These are phyloP conservation scores for Chlamydomonas reinhardtii DNA, from an alignment of 163 green algal genomes.

Conservation along the genomic window DNA sequence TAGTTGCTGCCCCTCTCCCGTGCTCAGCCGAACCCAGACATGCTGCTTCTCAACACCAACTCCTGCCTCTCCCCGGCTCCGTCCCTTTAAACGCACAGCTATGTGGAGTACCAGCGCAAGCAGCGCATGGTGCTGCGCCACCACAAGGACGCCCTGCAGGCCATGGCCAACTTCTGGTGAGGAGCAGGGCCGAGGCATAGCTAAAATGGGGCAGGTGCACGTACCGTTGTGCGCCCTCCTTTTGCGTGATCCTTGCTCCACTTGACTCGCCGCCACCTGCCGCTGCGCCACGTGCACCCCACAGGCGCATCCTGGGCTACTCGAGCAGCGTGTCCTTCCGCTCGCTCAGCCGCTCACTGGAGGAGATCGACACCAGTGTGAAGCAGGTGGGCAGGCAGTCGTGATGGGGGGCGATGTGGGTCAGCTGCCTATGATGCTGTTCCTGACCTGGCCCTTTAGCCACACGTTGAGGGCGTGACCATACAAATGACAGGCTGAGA, in stretches of 20 bases:
- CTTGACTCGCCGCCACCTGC: background rate
- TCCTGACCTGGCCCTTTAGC: too few species aligned
- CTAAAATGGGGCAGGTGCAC: too few species aligned
- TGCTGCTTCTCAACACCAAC: too few species aligned
- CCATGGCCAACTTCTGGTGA: conserved; percentile 71
- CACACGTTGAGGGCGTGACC: too few species aligned
- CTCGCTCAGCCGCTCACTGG: conserved; percentile 18
- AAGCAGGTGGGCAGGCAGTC: background rate
- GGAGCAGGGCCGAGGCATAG: background rate
- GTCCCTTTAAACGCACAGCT: background rate
- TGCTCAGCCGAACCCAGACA: too few species aligned
- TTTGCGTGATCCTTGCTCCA: too few species aligned
- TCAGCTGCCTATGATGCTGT: too few species aligned
- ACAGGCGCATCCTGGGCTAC: conserved; percentile 31
- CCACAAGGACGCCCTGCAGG: conserved; percentile 66
- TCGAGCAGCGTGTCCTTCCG: conserved; percentile 19
- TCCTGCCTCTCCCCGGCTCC: too few species aligned
- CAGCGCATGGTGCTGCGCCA: conserved; percentile 50
- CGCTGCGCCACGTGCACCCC: background rate
- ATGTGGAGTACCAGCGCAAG: conserved; percentile 60
- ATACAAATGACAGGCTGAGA: background rate
- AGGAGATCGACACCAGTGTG: conserved; percentile 30
- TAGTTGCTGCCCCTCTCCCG: too few species aligned
- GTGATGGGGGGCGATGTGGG: too few species aligned
- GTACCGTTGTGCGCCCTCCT: too few species aligned